These are phyloP conservation scores for Paecilomyces sp. DNA, from an alignment of 2,329 filamentous ascomycete species.

Conservation along the genomic window DNA sequence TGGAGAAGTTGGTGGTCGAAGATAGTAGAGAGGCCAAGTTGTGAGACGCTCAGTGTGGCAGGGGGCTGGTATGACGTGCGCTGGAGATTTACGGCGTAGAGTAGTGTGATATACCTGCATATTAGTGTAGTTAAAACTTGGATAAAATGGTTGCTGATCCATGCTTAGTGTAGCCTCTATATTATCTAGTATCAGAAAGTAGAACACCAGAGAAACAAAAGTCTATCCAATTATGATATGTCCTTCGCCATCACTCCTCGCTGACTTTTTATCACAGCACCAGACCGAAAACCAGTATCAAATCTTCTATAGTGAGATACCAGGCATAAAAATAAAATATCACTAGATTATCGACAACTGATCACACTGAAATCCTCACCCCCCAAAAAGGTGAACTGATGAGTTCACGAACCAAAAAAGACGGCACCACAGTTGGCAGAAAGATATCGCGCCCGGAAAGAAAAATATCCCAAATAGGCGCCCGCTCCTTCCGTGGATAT, in stretches of 20 bases:
- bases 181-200: not conserved
- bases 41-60: slow-evolving; percentile 8
- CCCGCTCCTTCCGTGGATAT: not conserved
- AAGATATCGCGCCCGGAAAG: not conserved
- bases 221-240: not conserved
- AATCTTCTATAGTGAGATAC: not conserved
- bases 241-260: not conserved
- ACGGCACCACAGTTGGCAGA: not conserved
- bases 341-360: not conserved
- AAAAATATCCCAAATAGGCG: not conserved
- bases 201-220: too few species aligned
- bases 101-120: not conserved
- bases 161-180: not conserved
- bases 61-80: not conserved
- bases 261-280: not conserved
- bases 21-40: slow-evolving; percentile 16
- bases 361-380: not conserved
- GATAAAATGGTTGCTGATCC: not conserved
- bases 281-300: not conserved
- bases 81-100: not conserved
- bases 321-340: not conserved
- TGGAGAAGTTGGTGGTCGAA: slow-evolving; percentile 48
- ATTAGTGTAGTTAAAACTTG: not conserved
- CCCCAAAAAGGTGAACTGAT: not conserved
- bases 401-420: not conserved